These are phyloP conservation scores for Protea cynaroides DNA, from an alignment of 164 flowering plant species.

Conservation along the genomic window DNA sequence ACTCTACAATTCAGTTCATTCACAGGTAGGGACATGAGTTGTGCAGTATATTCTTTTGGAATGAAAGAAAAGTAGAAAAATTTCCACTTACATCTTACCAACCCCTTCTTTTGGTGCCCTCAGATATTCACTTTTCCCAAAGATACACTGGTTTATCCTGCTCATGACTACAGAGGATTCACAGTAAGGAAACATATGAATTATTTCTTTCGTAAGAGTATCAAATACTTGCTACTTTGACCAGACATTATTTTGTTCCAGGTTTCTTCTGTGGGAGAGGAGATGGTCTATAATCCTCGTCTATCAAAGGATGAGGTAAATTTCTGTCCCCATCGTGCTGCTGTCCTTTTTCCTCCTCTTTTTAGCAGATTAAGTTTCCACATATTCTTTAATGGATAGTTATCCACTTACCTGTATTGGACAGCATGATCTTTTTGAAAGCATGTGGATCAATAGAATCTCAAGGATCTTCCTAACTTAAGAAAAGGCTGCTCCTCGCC, in stretches of 20 bases:
- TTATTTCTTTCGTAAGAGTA: conserved; percentile 4
- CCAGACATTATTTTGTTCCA: conserved; percentile 16
- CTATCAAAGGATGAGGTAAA: conserved; percentile 75
- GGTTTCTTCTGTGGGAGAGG: conserved; percentile 95
- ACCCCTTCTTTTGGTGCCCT: conserved; percentile 1
- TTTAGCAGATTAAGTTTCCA: not conserved
- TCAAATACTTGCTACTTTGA: conserved; percentile 11
- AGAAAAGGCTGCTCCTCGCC: not conserved
- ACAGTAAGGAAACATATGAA: conserved; percentile 38
- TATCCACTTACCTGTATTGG: not conserved
- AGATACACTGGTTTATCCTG: conserved; percentile 82
- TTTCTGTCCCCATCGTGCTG: not conserved
- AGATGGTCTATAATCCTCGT: conserved; percentile 74
- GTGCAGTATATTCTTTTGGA: not conserved
- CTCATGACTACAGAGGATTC: conserved; percentile 95
- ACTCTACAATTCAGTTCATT: conserved; percentile 87
- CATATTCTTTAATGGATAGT: not conserved
- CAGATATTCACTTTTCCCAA: conserved; percentile 93
- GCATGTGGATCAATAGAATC: not conserved
- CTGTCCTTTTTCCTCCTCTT: not conserved
- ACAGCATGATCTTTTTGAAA: not conserved
- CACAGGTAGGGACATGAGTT: conserved; percentile 55
- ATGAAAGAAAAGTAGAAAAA: not conserved
- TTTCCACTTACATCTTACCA: no score
- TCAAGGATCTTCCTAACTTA: not conserved